Base-by-base conservation (phyloP, 2,329 filamentous ascomycete species). In the Aspergillus brasiliensis region DNA sequence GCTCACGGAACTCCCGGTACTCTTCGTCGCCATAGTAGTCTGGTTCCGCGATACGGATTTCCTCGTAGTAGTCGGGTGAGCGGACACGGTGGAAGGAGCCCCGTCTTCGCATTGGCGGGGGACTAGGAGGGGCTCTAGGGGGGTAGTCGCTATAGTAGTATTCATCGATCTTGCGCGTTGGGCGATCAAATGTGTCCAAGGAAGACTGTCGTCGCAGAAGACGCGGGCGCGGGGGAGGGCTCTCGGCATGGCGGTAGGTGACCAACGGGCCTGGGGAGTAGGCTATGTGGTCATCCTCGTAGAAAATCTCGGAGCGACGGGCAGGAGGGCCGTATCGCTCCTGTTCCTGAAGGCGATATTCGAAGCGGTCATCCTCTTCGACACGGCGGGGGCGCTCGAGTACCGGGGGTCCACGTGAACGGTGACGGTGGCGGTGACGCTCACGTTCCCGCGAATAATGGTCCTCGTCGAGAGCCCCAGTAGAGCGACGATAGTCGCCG, bases 141-240 rank as follows among this genome's bases (percentile, higher is more conserved):
- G 81, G 38, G 78, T 75, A 73, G 44, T 75, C 75, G 49, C 67
- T 70, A 58, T 71, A 64, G 59, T 73, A 70, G 61, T 76, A 71
- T 19, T 77, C 70, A 25, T 74, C 72, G 55, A 83, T 83, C 47
- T 84, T 82, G 31, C 83, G 81, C 57, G 82, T 68, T 1, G 91
- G 89, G 27, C 92, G 88, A 76, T 97, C 93, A 72, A 92, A 97
- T 0, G 91, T 96, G 74, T 97, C 93, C 40, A 97, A 82, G 55
- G 92, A 96, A 13, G 92, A 96, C 74, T 96, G 92, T 46, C 93
- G 86, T 59, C 93, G 86, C 53, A 95, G 71, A 64, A 93, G 83
- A 28, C 82, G 82, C 2, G 92, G 92, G 48, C 90, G 84, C 34
- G 83, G 82, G 48, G 80, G 79, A 46, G 81, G 77, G 56, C 81